These are phyloP conservation scores for Astrothelium macrocarpum DNA, from an alignment of 495 filamentous ascomycete species.

Conservation along the genomic window DNA sequence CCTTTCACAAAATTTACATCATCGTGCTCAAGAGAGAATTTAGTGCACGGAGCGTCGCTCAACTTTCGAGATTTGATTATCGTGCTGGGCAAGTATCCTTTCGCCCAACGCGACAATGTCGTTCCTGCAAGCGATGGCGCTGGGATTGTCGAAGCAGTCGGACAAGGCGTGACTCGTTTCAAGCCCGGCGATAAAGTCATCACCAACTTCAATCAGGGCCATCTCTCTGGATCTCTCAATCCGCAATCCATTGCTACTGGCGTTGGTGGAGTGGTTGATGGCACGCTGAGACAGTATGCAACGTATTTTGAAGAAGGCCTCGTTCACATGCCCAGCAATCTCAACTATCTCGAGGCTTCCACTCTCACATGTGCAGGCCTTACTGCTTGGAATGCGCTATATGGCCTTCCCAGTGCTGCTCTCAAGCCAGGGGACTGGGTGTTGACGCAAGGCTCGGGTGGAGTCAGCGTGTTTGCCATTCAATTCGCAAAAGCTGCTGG, in stretches of 20 bases:
- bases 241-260: constrained; percentile 39
- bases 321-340: constrained; percentile 52
- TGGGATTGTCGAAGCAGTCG: constrained; percentile 60
- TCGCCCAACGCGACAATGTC: constrained; percentile 47
- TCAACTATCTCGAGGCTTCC: constrained; percentile 53
- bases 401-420: constrained; percentile 48
- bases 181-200: constrained; percentile 61
- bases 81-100: constrained; percentile 61
- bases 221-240: constrained; percentile 52
- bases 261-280: constrained; percentile 62
- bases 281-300: constrained; percentile 62
- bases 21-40: too few species aligned
- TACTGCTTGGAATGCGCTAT: constrained; percentile 77
- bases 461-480: constrained; percentile 67
- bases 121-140: constrained; percentile 71
- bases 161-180: constrained; percentile 56
- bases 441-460: constrained; percentile 72
- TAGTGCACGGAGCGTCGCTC: constrained; percentile 59
- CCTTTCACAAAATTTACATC: too few species aligned
- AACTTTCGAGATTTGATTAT: constrained; percentile 82
- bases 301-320: constrained; percentile 61
- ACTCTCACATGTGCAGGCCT: constrained; percentile 65
- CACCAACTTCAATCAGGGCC: constrained; percentile 72
- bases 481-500: constrained; percentile 80
- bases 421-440: constrained; percentile 62